Percentiles rank a stretch among this genome's conserved stretches.
Evolutionary conservation across 2,329 filamentous ascomycete genomes (phyloP).

Genomic region (Nemania diffusa): DNA sequence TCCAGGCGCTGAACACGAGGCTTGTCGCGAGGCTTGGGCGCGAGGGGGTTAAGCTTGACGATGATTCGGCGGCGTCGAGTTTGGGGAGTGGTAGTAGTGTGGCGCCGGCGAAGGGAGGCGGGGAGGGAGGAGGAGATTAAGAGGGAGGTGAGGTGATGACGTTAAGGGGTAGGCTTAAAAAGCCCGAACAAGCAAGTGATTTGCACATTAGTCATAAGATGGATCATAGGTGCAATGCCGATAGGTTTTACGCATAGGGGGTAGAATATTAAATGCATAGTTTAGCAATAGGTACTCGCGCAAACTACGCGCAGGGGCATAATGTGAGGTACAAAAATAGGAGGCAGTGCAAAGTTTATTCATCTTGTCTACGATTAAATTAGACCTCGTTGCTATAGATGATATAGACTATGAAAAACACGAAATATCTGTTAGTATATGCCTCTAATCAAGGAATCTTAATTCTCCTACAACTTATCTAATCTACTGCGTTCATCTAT

Average conservation of each 20-base stretch:
- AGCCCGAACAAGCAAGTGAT: background rate
- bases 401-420: no score
- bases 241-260: background rate
- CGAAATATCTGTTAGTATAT: no score
- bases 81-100: constrained; percentile 16
- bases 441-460: no score
- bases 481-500: no score
- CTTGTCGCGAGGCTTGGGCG: constrained; percentile 66
- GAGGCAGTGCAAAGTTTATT: no score
- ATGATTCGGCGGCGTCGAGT: background rate
- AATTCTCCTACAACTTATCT: no score
- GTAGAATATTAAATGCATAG: background rate
- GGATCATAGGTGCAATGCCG: background rate
- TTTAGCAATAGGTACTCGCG: background rate
- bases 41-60: constrained; percentile 45
- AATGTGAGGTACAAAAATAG: no score
- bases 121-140: no score
- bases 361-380: no score
- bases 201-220: background rate
- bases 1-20: constrained; percentile 70
- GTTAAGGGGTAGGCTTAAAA: background rate
- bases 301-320: background rate
- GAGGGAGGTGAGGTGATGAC: no score
- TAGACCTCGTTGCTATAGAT: no score
- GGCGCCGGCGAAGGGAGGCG: background rate